phyloP scores from a whole-genome alignment of 2,329 filamentous ascomycete genomes.

The Waltergamsia citrina region DNA sequence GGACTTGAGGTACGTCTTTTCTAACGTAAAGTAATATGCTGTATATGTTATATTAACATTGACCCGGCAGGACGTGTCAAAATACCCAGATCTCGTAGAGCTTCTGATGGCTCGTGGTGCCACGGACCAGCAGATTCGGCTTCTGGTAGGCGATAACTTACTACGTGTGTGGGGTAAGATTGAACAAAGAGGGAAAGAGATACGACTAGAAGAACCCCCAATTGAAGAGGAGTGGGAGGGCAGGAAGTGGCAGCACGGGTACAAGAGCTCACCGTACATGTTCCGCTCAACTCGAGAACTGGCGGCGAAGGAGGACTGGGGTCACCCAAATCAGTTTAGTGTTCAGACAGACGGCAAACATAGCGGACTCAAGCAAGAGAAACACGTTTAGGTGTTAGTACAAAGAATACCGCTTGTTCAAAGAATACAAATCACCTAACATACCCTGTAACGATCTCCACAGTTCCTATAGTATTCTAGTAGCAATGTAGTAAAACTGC shows the following conservation, averaged over 20 bases:
- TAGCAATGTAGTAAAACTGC: too few species aligned
- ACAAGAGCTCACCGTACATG: constrained; percentile 15
- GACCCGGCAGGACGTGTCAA: constrained; percentile 15
- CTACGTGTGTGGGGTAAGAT: constrained; percentile 76
- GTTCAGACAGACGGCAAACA: constrained; percentile 4
- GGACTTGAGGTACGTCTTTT: constrained; percentile 7
- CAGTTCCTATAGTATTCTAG: too few species aligned
- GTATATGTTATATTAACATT: too few species aligned
- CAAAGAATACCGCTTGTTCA: too few species aligned
- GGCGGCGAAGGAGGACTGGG: constrained; percentile 14
- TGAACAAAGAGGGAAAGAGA: constrained; percentile 56
- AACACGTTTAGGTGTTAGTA: background rate
- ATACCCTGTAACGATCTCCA: too few species aligned
- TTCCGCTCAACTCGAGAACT: constrained; percentile 10
- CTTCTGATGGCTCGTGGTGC: constrained; percentile 18
- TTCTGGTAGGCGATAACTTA: constrained; percentile 73
- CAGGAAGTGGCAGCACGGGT: constrained; percentile 15
- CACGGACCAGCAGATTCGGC: constrained; percentile 39
- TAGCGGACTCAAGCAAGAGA: constrained; percentile 4
- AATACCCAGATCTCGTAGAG: constrained; percentile 22
- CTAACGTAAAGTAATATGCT: background rate
- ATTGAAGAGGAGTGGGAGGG: constrained; percentile 18
- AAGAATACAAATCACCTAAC: too few species aligned
- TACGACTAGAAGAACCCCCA: constrained; percentile 45
- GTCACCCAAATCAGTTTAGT: constrained; percentile 6